Evolutionary conservation across 257 asterid species (phyloP), one percentile per base, ranked within the genome.

Genomic region (Leptodermis oblonga): DNA sequence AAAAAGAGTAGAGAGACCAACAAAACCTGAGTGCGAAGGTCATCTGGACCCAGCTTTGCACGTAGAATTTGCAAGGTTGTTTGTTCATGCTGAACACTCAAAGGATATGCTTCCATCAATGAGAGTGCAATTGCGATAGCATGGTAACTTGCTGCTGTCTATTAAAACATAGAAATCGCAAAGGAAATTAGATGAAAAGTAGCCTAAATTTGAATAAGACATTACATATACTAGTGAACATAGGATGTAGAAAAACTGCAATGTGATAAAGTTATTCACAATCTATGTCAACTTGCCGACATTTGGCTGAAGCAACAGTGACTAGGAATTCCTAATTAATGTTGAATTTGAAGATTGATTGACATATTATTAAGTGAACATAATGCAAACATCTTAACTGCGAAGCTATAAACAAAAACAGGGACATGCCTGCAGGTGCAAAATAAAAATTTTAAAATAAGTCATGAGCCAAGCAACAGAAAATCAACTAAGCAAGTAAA

Each of bases 111-210:
- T 82, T 91, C 97, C 97, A 91, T 91, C 92, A 91, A 81, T 28
- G 97, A 91, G 62, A 91, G 89, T 67, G 97, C 97, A 73, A 91
- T 91, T 63, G 97, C 97, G 42, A 91, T 91, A 67, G 97, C 97
- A 80, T 91, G 97, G 72, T 91, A 91, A 80, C 97, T 91, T 68
- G 97, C 97, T 71, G 97, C 97, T 56, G 97, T 91, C 97, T 91
- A 89, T 54, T n/a, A 66, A 78, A 75, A 53, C 68, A 69, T 52
- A 55, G 60, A 70, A 45, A 76, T 34, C 51, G 14, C 52, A 76
- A 22, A 82, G 76, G 74, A 79, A 71, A 64, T 58, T 46, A 33
- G 69, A 55, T 28, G 54, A 34, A 20, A 3, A 30, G 23, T 5
- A 62, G 46, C 62, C 59, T 3, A 42, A 28, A 26, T 48, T 63